Conservation (phyloP, 176 grass and related monocot species). For the Carex myosuroides region DNA sequence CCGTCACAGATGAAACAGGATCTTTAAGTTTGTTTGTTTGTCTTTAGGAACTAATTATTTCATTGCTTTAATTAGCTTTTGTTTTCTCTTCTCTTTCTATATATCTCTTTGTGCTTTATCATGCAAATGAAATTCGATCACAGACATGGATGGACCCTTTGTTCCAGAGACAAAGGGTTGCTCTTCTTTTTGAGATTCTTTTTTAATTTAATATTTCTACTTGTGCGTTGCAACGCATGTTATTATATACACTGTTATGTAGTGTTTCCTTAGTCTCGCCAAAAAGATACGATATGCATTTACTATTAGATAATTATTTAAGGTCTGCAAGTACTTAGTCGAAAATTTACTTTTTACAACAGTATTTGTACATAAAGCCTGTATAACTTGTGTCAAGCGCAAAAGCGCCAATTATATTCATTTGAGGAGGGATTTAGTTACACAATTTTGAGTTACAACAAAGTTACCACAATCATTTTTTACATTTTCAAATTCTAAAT, state of each 20-base stretch:
- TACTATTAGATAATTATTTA: too few species aligned
- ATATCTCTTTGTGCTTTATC: neutral
- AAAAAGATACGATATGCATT: too few species aligned
- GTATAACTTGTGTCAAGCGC: neutral
- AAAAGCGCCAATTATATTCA: neutral
- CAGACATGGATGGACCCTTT: neutral
- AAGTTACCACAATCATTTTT: too few species aligned
- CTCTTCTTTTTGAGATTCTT: neutral
- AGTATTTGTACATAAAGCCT: neutral
- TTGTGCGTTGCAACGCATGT: neutral
- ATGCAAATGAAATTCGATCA: neutral
- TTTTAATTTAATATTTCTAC: neutral
- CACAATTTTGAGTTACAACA: too few species aligned
- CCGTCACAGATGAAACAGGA: neutral
- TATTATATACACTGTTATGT: neutral
- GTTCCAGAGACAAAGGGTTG: neutral
- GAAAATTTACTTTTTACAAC: neutral
- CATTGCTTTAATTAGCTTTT: constrained; percentile 2
- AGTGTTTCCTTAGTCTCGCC: too few species aligned
- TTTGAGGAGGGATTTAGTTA: too few species aligned
- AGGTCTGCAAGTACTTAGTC: too few species aligned
- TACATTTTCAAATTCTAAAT: too few species aligned
- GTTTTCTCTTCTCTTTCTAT: neutral
- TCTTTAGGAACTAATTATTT: neutral
- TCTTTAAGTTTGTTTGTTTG: neutral